Evolutionary conservation across 352 stramenopile species (phyloP), one percentile per base, ranked within the genome.

Genomic region (Globisporangium spiculum): DNA sequence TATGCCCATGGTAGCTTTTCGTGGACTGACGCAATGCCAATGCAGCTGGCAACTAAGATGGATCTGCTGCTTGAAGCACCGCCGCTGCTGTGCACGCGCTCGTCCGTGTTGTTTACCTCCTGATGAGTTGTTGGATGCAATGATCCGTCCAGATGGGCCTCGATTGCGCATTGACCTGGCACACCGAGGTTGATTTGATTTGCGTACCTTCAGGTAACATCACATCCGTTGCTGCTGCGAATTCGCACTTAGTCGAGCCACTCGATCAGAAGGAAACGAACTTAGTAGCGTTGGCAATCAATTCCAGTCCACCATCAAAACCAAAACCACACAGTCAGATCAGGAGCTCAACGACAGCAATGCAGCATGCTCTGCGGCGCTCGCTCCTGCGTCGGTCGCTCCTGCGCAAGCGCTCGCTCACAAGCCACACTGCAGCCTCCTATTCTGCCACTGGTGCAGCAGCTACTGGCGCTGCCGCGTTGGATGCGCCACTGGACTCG

Each of bases 401-500:
- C 8, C 30, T 61, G 56, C 56, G 56, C 56, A 61, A 30, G 56
- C 56, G 56, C 30, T 36, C 56, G 9, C 20, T 61, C 7, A 27
- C 30, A 14, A 60, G 27, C 27, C 27, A 24, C 57, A 54, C 4
- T 14, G 9, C 61, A 20, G 7, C n/a, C 1, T 46, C 38, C 3
- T 20, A 1, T 14, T 20, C 10, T 10, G 4, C 27, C 20, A 30
- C 48, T 12, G 1, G 30, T 41, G 0, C 1, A 48, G 10, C 20
- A 41, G 62, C 48, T 34, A 24, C 32, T 44, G 7, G 6, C 7
- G 27, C 6, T 52, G 50, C 6, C 30, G 10, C 54, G 54, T 44
- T 10, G 7, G 46, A 54, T 64, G 14, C 18, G 36, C 18, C 65
- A 9, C 65, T 73, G 24, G 73, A 88, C 65, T 93, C 84, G 46